A percentile compares a stretch with the other conserved stretches of the same genome.
These are phyloP conservation scores for Boletus sp. DNA, from an alignment of 768 basidiomycete genomes.

Conservation along the genomic window DNA sequence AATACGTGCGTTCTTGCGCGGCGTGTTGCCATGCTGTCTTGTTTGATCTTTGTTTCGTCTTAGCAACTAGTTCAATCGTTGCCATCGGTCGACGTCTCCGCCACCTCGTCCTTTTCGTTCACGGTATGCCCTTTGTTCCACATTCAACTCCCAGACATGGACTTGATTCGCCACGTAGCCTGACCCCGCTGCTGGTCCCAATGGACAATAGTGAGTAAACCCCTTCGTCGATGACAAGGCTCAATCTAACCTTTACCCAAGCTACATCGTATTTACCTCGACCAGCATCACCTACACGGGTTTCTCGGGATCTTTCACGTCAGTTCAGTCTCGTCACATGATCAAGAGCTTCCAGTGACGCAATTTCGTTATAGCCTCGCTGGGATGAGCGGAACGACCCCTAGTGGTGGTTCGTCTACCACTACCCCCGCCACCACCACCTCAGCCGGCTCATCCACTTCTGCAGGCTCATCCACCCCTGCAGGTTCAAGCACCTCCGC, in stretches of 20 bases:
- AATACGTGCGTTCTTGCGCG: constrained; percentile 39
- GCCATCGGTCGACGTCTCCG: constrained; percentile 52
- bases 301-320: constrained; percentile 61
- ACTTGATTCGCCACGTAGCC: constrained; percentile 38
- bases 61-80: constrained; percentile 62
- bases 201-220: constrained; percentile 53
- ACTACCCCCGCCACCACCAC: constrained; percentile 7
- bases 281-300: constrained; percentile 34
- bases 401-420: constrained; percentile 23
- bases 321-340: constrained; percentile 16
- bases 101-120: constrained; percentile 48
- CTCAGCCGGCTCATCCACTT: constrained; percentile 9
- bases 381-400: constrained; percentile 55
- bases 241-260: constrained; percentile 24
- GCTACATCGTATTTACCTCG: constrained; percentile 62
- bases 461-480: constrained; percentile 12
- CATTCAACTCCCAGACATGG: neutral
- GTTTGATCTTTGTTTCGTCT: neutral
- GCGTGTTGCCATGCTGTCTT: neutral
- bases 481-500: constrained; percentile 13
- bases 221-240: neutral
- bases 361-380: constrained; percentile 40
- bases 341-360: neutral
- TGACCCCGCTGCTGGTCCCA: constrained; percentile 51
- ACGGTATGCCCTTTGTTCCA: constrained; percentile 41